Conservation (phyloP, 257 asterid species). For the Jacaranda mimosifolia region DNA sequence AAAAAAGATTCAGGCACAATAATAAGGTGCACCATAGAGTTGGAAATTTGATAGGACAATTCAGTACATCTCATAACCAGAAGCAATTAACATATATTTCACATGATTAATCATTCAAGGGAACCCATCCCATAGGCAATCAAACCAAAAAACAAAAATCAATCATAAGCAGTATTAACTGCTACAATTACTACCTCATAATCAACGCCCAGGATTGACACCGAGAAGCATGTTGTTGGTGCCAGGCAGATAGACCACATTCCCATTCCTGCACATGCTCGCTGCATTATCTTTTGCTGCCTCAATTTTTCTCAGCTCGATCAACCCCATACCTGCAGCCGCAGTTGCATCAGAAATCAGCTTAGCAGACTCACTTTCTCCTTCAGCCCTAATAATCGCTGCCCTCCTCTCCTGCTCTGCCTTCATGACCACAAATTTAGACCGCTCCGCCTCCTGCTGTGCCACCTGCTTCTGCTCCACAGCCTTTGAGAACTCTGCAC, state of each 20-base stretch:
- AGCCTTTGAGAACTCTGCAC: conserved; percentile 89
- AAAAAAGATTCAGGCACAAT: neutral
- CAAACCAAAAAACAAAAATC: conserved; percentile 14
- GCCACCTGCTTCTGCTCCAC: conserved; percentile 99
- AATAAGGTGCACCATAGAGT: no score
- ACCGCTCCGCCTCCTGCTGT: conserved; percentile 97
- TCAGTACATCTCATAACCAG: neutral
- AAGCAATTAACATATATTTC: neutral
- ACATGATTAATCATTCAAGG: neutral
- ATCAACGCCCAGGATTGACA: conserved; percentile 63
- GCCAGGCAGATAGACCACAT: conserved; percentile 61
- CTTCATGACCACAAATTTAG: conserved; percentile 88
- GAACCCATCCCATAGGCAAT: neutral
- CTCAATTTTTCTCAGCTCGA: conserved; percentile 80
- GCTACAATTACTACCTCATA: conserved; percentile 45
- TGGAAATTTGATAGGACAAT: no score
- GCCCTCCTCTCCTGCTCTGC: conserved; percentile 89
- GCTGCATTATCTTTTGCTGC: conserved; percentile 69
- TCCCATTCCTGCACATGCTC: conserved; percentile 57
- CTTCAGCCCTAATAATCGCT: conserved; percentile 75
- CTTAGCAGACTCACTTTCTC: conserved; percentile 80
- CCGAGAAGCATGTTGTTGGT: conserved; percentile 70
- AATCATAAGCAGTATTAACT: conserved; percentile 42
- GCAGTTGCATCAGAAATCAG: conserved; percentile 80
- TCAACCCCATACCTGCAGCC: conserved; percentile 71